Evolutionary conservation across 2,329 filamentous ascomycete genomes (phyloP).

Genomic region (Colletotrichum sp.): DNA sequence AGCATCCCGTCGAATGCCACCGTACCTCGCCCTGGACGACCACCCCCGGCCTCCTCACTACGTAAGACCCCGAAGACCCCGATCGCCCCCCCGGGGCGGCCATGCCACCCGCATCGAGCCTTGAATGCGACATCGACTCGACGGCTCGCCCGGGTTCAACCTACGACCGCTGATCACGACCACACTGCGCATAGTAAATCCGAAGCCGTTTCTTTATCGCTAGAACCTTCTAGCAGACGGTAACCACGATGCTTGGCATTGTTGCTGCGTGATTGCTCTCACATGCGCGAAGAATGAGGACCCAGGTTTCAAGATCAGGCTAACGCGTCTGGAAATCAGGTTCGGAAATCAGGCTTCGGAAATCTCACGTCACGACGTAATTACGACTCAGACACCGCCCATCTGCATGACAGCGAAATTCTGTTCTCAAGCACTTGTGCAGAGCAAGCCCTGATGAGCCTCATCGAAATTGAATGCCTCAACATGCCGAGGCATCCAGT

Average conservation of each 20-base stretch:
- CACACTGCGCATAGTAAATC: not conserved
- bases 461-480: not conserved
- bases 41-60: not conserved
- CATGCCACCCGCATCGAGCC: conserved; percentile 11
- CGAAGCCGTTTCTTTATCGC: not conserved
- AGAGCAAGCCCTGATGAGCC: not conserved
- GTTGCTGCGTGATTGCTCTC: not conserved
- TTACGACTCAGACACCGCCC: not conserved
- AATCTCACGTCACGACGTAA: not conserved
- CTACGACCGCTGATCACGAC: not conserved
- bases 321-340: not conserved
- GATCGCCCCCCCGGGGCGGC: conserved; percentile 4
- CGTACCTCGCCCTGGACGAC: not conserved
- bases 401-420: not conserved
- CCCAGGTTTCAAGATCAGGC: not conserved
- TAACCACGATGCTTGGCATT: not conserved
- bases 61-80: conserved; percentile 10
- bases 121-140: conserved; percentile 6
- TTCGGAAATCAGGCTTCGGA: not conserved
- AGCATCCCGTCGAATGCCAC: not conserved
- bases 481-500: not conserved
- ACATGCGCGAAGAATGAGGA: not conserved
- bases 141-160: not conserved
- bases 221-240: conserved; percentile 3
- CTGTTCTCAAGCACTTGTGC: not conserved